Percentiles rank a stretch among this genome's conserved stretches.
These are phyloP conservation scores for Diaporthe ilicicola DNA, from an alignment of 2,329 filamentous ascomycete genomes.

Conservation along the genomic window DNA sequence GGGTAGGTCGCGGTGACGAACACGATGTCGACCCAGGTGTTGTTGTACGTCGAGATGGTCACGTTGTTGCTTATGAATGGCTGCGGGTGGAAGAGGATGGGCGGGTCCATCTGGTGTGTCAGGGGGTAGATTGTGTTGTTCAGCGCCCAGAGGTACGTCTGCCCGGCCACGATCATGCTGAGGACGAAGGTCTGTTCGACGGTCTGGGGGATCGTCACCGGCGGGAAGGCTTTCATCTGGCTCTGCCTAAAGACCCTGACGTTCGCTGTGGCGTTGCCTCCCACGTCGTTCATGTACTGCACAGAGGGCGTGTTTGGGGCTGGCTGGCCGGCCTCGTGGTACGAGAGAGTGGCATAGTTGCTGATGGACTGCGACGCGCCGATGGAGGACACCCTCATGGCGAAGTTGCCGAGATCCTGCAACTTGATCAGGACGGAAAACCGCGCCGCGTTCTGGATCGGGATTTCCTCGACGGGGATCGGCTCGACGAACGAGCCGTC, in stretches of 20 bases:
- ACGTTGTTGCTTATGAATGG: constrained; percentile 49
- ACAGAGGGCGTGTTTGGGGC: constrained; percentile 38
- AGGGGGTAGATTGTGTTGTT: constrained; percentile 54
- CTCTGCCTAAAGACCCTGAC: constrained; percentile 55
- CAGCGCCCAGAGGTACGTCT: constrained; percentile 62
- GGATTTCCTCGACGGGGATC: constrained; percentile 55
- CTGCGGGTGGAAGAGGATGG: constrained; percentile 56
- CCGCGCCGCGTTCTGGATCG: constrained; percentile 60
- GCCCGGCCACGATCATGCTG: constrained; percentile 49
- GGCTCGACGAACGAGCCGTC: constrained; percentile 65
- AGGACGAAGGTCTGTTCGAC: constrained; percentile 57
- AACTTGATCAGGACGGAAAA: constrained; percentile 61
- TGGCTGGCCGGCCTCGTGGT: constrained; percentile 39
- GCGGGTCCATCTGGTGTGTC: constrained; percentile 47
- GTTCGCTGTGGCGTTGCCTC: constrained; percentile 48
- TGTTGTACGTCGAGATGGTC: constrained; percentile 55
- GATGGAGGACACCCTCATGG: constrained; percentile 60
- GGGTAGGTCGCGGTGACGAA: constrained; percentile 52
- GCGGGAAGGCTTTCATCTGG: constrained; percentile 56
- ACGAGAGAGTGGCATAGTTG: constrained; percentile 59
- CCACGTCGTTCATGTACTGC: constrained; percentile 60
- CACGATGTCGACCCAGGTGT: constrained; percentile 65
- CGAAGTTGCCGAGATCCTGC: constrained; percentile 57
- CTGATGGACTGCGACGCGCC: constrained; percentile 62
- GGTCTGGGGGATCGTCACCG: constrained; percentile 49